Base-by-base conservation (phyloP, 805 yeast species). In the Ogataea neopini region DNA sequence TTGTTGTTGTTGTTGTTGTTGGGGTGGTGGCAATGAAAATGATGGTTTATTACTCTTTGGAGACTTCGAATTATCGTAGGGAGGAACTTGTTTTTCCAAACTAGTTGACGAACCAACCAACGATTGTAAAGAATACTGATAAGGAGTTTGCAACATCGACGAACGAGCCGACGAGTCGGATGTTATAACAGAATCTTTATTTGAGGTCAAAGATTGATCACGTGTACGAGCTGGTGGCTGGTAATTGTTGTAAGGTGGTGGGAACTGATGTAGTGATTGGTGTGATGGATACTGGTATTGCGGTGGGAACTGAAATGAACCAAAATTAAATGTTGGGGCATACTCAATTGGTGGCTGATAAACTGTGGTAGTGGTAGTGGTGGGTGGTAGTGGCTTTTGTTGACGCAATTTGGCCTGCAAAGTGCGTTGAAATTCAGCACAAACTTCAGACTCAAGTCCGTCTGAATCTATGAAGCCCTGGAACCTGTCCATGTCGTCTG, bases 401-500 rank as follows among this genome's bases (percentile, higher is more conserved):
- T n/a, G 28, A 26, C 33, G 42, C 26, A 48, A 55, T 41, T 44
- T 56, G 14, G 45, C 43, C 14, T 51, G 53, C 25, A 48, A 48
- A 19, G 50, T 53, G 15, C 54, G 49, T 14, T 46, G 47, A 36
- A 61, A 51, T 48, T 57, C 59, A 39, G 41, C 49, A 17, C 50
- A 48, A 6, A 50, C 45, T 10, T 44, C 47, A 2, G 51, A 22
- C 36, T 57, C 56, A 33, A 59, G 37, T 11, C 62, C 59, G 47
- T 60, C 59, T n/a, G 57, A 25, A 22, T 60, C 61, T n/a, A 51
- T 33, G 29, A 58, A 60, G 0, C 61, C 61, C 36, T 53, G 56
- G 35, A 47, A 46, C n/a, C 43, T 40, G 11, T 48, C 49, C 20
- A 43, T 47, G 20, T 51, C 49, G 11, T 52, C 56, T 6, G 44